Base-by-base conservation (phyloP, 768 basidiomycete species). In the Daedalea quercina region DNA sequence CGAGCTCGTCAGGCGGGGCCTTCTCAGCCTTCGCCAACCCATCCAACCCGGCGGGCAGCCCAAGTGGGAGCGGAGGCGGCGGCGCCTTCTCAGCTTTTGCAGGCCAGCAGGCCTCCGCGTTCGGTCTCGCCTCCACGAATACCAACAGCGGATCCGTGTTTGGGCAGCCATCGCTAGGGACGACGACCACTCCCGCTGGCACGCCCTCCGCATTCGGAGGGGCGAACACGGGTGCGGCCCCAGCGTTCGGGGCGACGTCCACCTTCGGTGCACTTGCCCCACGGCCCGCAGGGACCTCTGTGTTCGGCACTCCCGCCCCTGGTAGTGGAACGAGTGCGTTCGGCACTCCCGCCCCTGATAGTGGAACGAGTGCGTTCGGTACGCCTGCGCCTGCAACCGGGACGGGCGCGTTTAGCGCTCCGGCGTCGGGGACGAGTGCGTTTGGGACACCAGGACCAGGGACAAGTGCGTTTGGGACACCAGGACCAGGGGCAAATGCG, bases 41-140 rank as follows among this genome's bases (percentile, higher is more conserved):
- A 26, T 31, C 28, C 28, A 11, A 4, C 28, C 17, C 44, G 7
- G 8, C 44, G 2, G 31, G 26, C 9, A 31, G 46, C 46, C 7
- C 41, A n/a, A 28, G 24, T 13, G 23, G 37, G 28, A 31, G 42
- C 26, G 33, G 31, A 2, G 70, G 75, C 3, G 67, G 75, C 4
- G 79, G 80, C 2, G 78, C 77, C 1, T 84, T 84, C 51, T 66
- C 72, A 41, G 73, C 74, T 0, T 72, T 72, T 50, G 65, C 69
- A 8, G 54, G 55, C 28, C 56, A 54, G 11, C 61, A 63, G 43
- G 55, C 65, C 11, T 58, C 63, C 15, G 62, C 64, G 15, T 67
- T 65, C 46, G 63, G 61, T 7, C 54, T 63, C 6, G 58, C 54
- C 2, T 58, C 54, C 1, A 44, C 53, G 1, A 55, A 46, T 40